A percentile compares a stretch with the other conserved stretches of the same genome.
Evolutionary conservation across 306 rosid species (phyloP).

Genomic region (Oxytropis ochrocephala): DNA sequence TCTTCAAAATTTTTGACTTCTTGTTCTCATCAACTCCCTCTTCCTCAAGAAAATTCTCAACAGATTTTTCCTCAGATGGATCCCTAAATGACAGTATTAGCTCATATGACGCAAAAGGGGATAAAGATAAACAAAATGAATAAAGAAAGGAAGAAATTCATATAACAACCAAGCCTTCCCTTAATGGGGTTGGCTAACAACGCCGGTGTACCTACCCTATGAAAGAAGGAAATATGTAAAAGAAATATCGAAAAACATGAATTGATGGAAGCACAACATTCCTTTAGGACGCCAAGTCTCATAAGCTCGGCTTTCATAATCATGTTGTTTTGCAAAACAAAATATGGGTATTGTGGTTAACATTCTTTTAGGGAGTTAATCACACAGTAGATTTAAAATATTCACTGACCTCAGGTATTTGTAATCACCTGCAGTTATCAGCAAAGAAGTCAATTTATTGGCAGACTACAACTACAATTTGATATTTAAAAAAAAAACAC

Average conservation of each 20-base stretch:
- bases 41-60: conserved; percentile 66
- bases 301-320: not conserved
- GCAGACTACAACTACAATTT: not conserved
- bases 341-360: not conserved
- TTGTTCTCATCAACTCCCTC: conserved; percentile 56
- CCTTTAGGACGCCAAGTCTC: not conserved
- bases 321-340: too few species aligned
- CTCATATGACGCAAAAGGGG: not conserved
- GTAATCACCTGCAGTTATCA: conserved; percentile 60
- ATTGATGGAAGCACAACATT: not conserved
- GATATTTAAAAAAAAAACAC: not conserved
- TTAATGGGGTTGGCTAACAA: too few species aligned
- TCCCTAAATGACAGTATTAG: conserved; percentile 40
- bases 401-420: conserved; percentile 67
- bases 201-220: too few species aligned
- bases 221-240: too few species aligned
- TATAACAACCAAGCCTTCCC: too few species aligned
- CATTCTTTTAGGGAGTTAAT: not conserved
- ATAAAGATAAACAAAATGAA: not conserved
- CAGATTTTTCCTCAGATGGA: conserved; percentile 60
- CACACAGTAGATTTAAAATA: not conserved
- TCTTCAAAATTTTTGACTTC: conserved; percentile 46
- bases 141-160: not conserved
- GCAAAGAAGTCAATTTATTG: not conserved
- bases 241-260: too few species aligned